phyloP scores from a whole-genome alignment of 2,329 filamentous ascomycete species.

The Celoporthe dispersa region DNA sequence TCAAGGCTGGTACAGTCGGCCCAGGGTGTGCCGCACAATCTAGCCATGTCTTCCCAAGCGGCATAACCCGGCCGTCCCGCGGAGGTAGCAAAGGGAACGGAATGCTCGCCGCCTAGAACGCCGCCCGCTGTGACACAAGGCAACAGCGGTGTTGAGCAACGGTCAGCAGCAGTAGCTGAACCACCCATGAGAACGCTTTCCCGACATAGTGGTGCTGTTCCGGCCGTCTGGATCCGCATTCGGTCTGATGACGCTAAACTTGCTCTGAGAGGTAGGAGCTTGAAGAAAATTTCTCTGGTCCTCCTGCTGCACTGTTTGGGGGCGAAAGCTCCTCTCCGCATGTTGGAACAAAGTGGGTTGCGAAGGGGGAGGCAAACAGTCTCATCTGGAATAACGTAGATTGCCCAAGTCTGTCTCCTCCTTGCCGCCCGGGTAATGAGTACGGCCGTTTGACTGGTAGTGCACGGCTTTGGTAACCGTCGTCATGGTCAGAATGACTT shows the following conservation, averaged over 20 bases:
- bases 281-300: neutral
- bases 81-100: constrained; percentile 18
- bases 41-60: constrained; percentile 2
- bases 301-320: neutral
- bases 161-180: neutral
- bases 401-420: neutral
- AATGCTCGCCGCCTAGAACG: constrained; percentile 8
- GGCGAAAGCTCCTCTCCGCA: too few species aligned
- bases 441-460: neutral
- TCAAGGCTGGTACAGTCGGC: too few species aligned
- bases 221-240: neutral
- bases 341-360: neutral
- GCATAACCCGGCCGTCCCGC: constrained; percentile 24
- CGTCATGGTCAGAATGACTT: constrained; percentile 1
- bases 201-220: neutral
- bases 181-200: neutral
- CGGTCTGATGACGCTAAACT: neutral
- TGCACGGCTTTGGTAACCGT: constrained; percentile 20
- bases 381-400: neutral
- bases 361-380: neutral
- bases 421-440: neutral
- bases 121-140: neutral
- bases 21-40: neutral
- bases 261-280: constrained; percentile 1
- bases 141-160: neutral